Conservation (phyloP, 1,284 basidiomycete species). For the Ustilago xerochloae region DNA sequence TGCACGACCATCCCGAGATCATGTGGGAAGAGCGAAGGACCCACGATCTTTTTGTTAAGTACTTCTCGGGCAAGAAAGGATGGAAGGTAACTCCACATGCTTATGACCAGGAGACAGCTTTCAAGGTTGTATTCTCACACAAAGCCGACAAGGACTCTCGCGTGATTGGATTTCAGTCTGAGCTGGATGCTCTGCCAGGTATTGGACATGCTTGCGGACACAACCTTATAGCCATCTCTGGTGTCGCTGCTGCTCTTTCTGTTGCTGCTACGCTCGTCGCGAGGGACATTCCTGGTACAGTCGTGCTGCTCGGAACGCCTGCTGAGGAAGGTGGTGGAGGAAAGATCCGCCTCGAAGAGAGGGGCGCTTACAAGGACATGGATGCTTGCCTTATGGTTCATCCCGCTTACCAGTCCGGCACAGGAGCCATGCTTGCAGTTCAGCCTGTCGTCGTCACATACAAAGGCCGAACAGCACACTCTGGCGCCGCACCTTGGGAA, state of each 20-base stretch:
- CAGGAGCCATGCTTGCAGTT: conserved; percentile 73
- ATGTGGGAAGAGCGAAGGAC: conserved; percentile 60
- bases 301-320: conserved; percentile 86
- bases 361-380: conserved; percentile 80
- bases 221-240: conserved; percentile 84
- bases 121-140: conserved; percentile 76
- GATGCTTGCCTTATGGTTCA: conserved; percentile 80
- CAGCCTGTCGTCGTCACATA: conserved; percentile 48
- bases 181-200: conserved; percentile 74
- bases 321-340: conserved; percentile 85
- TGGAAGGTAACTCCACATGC: conserved; percentile 65
- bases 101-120: conserved; percentile 74
- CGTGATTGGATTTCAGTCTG: conserved; percentile 72
- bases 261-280: conserved; percentile 76
- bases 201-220: conserved; percentile 79
- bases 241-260: conserved; percentile 80
- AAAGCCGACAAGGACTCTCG: conserved; percentile 33
- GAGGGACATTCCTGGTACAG: conserved; percentile 76
- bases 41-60: conserved; percentile 60
- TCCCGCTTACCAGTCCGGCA: conserved; percentile 68
- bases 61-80: conserved; percentile 37
- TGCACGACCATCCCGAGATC: conserved; percentile 67
- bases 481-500: conserved; percentile 78
- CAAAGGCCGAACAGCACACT: conserved; percentile 60
- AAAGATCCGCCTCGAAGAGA: conserved; percentile 78